Percentiles rank a stretch among this genome's conserved stretches.
These are phyloP conservation scores for Paramecium caudatum DNA, from an alignment of 73 alveolate species.

Conservation along the genomic window DNA sequence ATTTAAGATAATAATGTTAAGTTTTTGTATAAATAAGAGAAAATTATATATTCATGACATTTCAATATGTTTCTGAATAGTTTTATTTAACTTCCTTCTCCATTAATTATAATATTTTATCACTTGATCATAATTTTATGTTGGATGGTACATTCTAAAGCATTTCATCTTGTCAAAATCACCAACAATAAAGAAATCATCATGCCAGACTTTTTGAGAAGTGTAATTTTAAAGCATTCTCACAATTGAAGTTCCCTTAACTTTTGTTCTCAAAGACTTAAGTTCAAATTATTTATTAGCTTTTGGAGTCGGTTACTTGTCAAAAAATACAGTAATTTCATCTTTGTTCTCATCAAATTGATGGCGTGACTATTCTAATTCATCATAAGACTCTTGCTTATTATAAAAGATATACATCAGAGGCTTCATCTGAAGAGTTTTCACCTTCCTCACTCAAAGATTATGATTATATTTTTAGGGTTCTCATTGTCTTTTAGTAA, in stretches of 20 bases:
- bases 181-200: not conserved
- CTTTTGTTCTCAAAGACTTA: not conserved
- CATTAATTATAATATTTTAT: not conserved
- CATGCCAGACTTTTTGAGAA: not conserved
- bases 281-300: not conserved
- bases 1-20: no score
- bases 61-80: not conserved
- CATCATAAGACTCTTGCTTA: constrained; percentile 62
- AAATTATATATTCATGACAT: no score
- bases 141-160: constrained; percentile 1
- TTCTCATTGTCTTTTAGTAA: constrained; percentile 1
- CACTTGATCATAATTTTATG: constrained; percentile 9
- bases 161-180: constrained; percentile 33
- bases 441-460: not conserved
- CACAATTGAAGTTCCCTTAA: constrained; percentile 34
- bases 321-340: not conserved
- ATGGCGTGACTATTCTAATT: constrained; percentile 2
- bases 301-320: constrained; percentile 15
- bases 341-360: constrained; percentile 54
- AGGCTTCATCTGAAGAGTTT: not conserved
- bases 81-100: constrained; percentile 7
- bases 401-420: not conserved
- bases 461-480: not conserved
- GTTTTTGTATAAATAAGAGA: no score
- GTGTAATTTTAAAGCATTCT: constrained; percentile 5